Evolutionary conservation across 1,139 yeast species (phyloP), one percentile per base, ranked within the genome.

Genomic region (Nakaseomyces bracarensis): DNA sequence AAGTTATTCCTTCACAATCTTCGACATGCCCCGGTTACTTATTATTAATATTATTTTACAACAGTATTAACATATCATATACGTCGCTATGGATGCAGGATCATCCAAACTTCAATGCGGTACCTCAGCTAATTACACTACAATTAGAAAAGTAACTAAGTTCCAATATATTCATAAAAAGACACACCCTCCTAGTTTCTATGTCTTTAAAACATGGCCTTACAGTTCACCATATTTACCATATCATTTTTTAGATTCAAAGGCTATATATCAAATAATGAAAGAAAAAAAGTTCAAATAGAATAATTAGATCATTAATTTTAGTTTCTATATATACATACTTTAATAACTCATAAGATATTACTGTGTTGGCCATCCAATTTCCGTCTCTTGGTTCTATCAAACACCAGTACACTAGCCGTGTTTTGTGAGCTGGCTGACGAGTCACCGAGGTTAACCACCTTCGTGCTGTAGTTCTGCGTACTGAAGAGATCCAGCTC

Each of bases 401-500:
- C 42, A 45, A 49, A 49, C 4, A 45, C 38, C 43, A 49, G 39
- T 2, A 50, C 45, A 21, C 43, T 48, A 14, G 46, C 45, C 26
- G 36, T 20, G n/a, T 21, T 20, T 18, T 33, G 36, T 11, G 36
- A 20, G 31, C 42, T 45, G 10, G 49, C 39, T 9, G 35, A 14
- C 7, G 28, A 18, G 10, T 42, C 44, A 9, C 44, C 44, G 4
- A 42, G 33, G 18, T 19, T 29, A 18, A 42, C 26, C 11, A 20
- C 36, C 36, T 42, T 39, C 2, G 27, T 26, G 11, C 13, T 11
- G 9, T 36, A 21, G 15, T 43, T 47, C 20, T 43, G 43, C 33
- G 47, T 45, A 39, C 60, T 56, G 44, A 49, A 58, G 16, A 59
- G 46, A 46, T 60, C 64, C 33, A 59, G 47, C 40, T 59, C 60